phyloP scores from a whole-genome alignment of 2,329 filamentous ascomycete species.

The Xylariaceae sp. region DNA sequence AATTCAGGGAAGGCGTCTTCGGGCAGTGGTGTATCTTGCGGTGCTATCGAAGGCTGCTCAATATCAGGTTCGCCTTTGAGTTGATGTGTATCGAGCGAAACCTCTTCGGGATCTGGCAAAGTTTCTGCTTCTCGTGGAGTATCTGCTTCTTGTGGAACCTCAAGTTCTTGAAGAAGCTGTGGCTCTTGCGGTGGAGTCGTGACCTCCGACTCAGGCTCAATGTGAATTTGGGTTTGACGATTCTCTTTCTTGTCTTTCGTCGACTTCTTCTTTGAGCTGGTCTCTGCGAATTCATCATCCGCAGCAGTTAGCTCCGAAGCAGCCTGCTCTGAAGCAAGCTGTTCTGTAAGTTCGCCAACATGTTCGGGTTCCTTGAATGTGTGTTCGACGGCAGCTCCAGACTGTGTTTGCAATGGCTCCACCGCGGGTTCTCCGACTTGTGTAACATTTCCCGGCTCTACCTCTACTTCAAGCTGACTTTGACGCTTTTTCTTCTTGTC shows the following conservation, averaged over 20 bases:
- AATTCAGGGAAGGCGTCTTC: slow-evolving; percentile 15
- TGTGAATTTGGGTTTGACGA: slow-evolving; percentile 4
- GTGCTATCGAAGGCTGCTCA: too few species aligned
- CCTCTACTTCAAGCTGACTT: slow-evolving; percentile 1
- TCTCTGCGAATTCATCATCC: slow-evolving; percentile 5
- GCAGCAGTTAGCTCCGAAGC: slow-evolving; percentile 35
- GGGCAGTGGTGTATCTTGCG: slow-evolving; percentile 9
- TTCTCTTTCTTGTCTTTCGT: slow-evolving; percentile 37
- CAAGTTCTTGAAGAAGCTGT: neutral
- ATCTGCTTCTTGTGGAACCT: too few species aligned
- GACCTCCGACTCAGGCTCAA: neutral
- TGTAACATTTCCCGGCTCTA: neutral
- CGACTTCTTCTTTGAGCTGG: slow-evolving; percentile 27
- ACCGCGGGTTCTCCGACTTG: neutral
- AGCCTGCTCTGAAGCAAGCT: too few species aligned
- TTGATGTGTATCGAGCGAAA: too few species aligned
- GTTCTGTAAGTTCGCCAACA: too few species aligned
- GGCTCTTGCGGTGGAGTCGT: neutral
- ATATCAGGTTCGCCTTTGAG: too few species aligned
- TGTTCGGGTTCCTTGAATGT: too few species aligned
- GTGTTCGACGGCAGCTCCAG: neutral
- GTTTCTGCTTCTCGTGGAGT: neutral
- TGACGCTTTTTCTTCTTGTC: slow-evolving; percentile 16
- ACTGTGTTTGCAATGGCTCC: neutral
- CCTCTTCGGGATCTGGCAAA: slow-evolving; percentile 5